Percentiles rank a stretch among this genome's conserved stretches.
These are phyloP conservation scores for Ceratonia siliqua DNA, from an alignment of 306 rosid species.

Conservation along the genomic window DNA sequence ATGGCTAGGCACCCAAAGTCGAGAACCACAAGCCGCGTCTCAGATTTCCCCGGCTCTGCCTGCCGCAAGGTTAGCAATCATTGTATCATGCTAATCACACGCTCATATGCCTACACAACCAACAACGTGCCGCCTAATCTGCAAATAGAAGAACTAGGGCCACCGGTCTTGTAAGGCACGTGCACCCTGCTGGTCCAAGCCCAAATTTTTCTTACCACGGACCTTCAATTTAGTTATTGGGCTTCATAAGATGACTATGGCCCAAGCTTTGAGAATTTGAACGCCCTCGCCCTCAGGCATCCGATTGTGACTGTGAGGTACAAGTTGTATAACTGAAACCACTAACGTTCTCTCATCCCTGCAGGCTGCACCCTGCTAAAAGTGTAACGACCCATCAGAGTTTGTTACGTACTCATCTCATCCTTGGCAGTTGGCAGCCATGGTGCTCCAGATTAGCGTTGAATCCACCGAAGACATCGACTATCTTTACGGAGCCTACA, in stretches of 20 bases:
- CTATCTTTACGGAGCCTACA: slow-evolving; percentile 16
- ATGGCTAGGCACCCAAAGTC: not conserved
- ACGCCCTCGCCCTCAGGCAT: too few species aligned
- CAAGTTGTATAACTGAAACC: too few species aligned
- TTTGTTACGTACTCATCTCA: too few species aligned
- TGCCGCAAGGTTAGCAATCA: not conserved
- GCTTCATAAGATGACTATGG: not conserved
- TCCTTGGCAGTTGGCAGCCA: too few species aligned
- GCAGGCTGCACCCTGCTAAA: too few species aligned
- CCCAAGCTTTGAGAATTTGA: too few species aligned
- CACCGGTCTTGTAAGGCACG: not conserved
- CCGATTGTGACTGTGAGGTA: too few species aligned
- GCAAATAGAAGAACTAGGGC: not conserved
- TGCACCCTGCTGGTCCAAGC: not conserved
- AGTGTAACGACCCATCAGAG: too few species aligned
- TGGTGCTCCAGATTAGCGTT: slow-evolving; percentile 19
- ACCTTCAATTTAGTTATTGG: not conserved
- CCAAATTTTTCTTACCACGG: not conserved
- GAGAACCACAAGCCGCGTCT: slow-evolving; percentile 5
- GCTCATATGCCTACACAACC: not conserved
- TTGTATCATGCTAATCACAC: not conserved
- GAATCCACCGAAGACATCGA: not conserved
- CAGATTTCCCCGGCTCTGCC: not conserved
- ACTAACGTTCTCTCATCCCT: too few species aligned
- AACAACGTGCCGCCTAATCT: not conserved